phyloP scores from a whole-genome alignment of 2,329 filamentous ascomycete species.

The Neofusicoccum laricinum region DNA sequence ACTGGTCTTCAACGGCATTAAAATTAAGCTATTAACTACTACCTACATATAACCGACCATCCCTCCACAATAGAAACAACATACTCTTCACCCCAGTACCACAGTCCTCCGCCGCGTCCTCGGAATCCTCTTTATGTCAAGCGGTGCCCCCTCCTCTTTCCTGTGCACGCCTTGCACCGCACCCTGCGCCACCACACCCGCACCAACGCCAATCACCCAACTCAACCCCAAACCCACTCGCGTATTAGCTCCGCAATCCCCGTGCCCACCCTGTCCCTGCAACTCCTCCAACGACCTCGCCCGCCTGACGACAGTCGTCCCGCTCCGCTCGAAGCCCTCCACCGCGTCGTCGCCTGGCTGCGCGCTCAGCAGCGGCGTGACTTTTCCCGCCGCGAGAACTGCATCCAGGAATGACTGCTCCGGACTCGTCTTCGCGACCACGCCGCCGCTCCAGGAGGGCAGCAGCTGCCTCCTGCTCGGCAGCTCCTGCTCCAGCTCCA shows the following conservation, averaged over 20 bases:
- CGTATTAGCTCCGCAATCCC: not conserved
- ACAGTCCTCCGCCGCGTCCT: too few relatives aligned
- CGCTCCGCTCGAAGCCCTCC: not conserved
- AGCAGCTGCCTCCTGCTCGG: not conserved
- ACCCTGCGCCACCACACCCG: not conserved
- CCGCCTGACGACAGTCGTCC: not conserved
- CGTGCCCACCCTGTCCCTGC: not conserved
- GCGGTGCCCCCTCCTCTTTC: too few relatives aligned
- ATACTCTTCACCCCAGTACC: too few relatives aligned
- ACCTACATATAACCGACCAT: too few relatives aligned
- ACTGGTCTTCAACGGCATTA: too few relatives aligned
- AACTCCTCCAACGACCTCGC: not conserved
- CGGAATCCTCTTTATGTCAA: too few relatives aligned
- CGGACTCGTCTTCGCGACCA: not conserved
- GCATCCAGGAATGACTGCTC: conserved; percentile 11
- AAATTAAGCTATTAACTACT: too few relatives aligned
- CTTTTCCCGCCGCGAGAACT: conserved; percentile 3
- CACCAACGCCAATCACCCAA: not conserved
- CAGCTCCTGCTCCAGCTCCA: not conserved
- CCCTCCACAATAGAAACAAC: too few relatives aligned
- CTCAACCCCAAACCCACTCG: not conserved
- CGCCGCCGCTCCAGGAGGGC: not conserved
- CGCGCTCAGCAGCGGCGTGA: not conserved
- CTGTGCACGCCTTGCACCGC: too few relatives aligned
- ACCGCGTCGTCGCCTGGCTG: not conserved